Conservation (phyloP, 2,329 filamentous ascomycete genomes). For the Lachnellula arida region DNA sequence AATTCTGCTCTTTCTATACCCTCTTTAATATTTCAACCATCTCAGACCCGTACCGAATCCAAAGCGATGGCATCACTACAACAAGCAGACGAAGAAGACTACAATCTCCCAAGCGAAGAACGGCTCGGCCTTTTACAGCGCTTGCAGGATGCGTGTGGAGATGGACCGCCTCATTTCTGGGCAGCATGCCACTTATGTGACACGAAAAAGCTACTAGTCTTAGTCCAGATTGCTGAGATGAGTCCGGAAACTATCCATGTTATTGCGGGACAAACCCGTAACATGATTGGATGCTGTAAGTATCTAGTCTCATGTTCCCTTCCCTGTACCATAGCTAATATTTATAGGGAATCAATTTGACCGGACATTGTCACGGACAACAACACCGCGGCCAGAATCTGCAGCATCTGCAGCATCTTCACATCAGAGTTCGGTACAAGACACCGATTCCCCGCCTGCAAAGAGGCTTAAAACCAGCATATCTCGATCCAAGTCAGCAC, state of each 20-base stretch:
- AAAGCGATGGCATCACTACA: neutral
- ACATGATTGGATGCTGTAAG: constrained; percentile 13
- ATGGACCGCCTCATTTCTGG: constrained; percentile 15
- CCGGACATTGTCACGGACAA: constrained; percentile 2
- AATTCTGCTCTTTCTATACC: no score
- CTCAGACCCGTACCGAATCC: no score
- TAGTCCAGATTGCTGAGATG: constrained; percentile 2
- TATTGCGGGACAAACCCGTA: constrained; percentile 8
- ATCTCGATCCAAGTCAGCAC: neutral
- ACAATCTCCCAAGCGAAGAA: constrained; percentile 14
- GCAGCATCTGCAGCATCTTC: neutral
- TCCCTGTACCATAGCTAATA: constrained; percentile 8
- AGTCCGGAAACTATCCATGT: neutral
- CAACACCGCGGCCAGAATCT: neutral
- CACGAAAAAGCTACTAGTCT: constrained; percentile 10
- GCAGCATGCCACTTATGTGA: constrained; percentile 17
- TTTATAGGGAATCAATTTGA: constrained; percentile 12
- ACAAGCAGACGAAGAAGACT: constrained; percentile 14
- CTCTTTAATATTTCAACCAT: no score
- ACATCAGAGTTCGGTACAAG: neutral
- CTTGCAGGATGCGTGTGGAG: constrained; percentile 12
- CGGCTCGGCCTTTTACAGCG: constrained; percentile 8
- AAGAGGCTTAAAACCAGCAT: neutral
- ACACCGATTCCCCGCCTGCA: neutral
- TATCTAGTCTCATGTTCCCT: constrained; percentile 5